Base-by-base conservation (phyloP, 345 rosid genomes). In the Eucalyptus regnans region DNA sequence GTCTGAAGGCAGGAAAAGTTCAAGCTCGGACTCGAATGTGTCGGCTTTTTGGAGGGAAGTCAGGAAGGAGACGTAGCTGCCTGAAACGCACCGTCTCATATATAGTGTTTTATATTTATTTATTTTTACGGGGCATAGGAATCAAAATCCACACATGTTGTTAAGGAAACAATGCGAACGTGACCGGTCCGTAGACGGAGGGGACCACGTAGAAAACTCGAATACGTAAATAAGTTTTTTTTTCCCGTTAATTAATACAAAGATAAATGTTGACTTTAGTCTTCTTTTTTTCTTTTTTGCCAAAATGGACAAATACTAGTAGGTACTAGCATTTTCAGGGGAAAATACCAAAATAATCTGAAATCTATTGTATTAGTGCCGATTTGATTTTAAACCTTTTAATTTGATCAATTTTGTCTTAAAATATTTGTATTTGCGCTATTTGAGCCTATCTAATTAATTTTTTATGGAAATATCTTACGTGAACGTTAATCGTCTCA, bases 121-220 rank as follows among this genome's bases (percentile, higher is more conserved):
- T 51, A 37, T 52, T 18, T 16, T 52, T 7, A 18, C 23, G 0
- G 0, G 9, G 1, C 4, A 52, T 52, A 18, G 0, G 23, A 52
- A 52, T 52, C 22, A 7, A 52, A 17, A 52, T 52, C 56, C 1
- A 52, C 56, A 0, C 41, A 41, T 41, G 41, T 41, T 41, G 41
- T 5, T 29, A 14, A 62, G 33, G 33, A 27, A 62, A 31, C 37
- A 31, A 0, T 16, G 80, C 23, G 12, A 68, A 68, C 44, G 23
- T 31, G 43, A 33, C 80, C 80, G 44, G 44, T 33, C 80, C 25
- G 23, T 3, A 10, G 80, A 68, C 23, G 41, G 3, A 20, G 81
- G 81, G 81, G 44, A 11, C 81, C 81, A 68, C 81, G 12, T 17
- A 33, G 81, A 68, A 33, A 68, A 33, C 44, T 33, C 25, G 4